Conservation (phyloP, 352 stramenopile genomes). For the Phytophthora quininea region DNA sequence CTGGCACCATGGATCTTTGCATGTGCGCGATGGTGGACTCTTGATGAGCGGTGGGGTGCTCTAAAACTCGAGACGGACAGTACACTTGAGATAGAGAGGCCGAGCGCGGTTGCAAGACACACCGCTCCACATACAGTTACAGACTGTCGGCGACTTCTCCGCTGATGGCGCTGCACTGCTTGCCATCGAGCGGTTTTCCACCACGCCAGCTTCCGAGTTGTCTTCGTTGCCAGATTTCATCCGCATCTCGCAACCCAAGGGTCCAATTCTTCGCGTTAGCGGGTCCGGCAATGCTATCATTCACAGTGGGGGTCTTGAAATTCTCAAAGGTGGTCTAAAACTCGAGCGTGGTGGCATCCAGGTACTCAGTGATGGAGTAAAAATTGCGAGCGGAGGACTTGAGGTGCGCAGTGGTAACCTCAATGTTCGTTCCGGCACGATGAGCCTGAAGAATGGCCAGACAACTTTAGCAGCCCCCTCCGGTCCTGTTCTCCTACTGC, state of each 20-base stretch:
- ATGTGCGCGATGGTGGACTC: conserved; percentile 25
- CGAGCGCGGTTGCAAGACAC: conserved; percentile 50
- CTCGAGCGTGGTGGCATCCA: conserved; percentile 63
- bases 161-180: conserved; percentile 32
- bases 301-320: conserved; percentile 60
- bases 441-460: conserved; percentile 54
- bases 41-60: conserved; percentile 30
- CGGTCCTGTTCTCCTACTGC: conserved; percentile 31
- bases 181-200: conserved; percentile 41
- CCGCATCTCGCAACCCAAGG: conserved; percentile 40
- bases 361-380: conserved; percentile 63
- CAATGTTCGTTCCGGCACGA: conserved; percentile 38
- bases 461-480: conserved; percentile 27
- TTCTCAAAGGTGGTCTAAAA: conserved; percentile 61
- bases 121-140: conserved; percentile 39
- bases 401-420: conserved; percentile 52
- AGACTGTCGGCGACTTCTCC: conserved; percentile 14
- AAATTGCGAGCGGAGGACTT: conserved; percentile 47
- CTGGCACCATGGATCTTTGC: conserved; percentile 32
- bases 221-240: conserved; percentile 52
- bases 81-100: conserved; percentile 45
- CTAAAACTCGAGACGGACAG: conserved; percentile 59
- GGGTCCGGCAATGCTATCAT: conserved; percentile 59
- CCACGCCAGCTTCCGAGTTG: conserved; percentile 13
- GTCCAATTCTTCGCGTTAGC: conserved; percentile 57